Percentiles rank a stretch among this genome's conserved stretches.
phyloP scores from a whole-genome alignment of 2,329 filamentous ascomycete genomes.

The Penicillium sp. region DNA sequence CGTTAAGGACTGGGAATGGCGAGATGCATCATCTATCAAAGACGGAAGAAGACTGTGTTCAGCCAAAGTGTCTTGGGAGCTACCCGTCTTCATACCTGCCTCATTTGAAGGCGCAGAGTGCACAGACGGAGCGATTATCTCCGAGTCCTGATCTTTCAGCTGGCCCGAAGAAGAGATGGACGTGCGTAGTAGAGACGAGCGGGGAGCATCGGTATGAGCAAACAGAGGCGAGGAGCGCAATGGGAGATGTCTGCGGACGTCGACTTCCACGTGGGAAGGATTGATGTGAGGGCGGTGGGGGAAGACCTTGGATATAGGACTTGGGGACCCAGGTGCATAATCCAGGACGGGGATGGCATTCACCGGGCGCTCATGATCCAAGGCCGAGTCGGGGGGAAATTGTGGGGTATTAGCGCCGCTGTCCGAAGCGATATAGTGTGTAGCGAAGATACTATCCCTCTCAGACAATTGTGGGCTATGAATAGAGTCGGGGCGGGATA shows the following conservation, averaged over 20 bases:
- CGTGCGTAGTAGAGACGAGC: constrained; percentile 26
- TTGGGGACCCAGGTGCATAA: constrained; percentile 29
- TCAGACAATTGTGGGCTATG: constrained; percentile 54
- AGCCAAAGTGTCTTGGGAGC: constrained; percentile 19
- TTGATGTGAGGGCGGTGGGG: constrained; percentile 26
- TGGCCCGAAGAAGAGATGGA: constrained; percentile 25
- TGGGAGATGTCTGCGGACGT: constrained; percentile 31
- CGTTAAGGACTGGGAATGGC: constrained; percentile 20
- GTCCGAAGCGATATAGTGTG: constrained; percentile 54
- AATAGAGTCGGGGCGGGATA: constrained; percentile 23
- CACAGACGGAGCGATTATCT: constrained; percentile 18
- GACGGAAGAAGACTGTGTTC: constrained; percentile 27
- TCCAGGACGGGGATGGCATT: constrained; percentile 30
- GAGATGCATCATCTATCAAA: constrained; percentile 26
- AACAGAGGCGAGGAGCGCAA: constrained; percentile 29
- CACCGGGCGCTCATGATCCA: constrained; percentile 30
- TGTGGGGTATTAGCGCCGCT: constrained; percentile 43
- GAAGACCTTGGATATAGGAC: constrained; percentile 29
- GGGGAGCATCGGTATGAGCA: constrained; percentile 21
- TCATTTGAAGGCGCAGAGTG: constrained; percentile 24
- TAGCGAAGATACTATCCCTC: constrained; percentile 61
- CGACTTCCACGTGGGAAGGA: constrained; percentile 38
- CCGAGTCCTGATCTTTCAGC: constrained; percentile 21
- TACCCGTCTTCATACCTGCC: constrained; percentile 18
- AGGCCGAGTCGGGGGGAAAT: constrained; percentile 29